Evolutionary conservation across 164 flowering plant genomes (phyloP), one percentile per base, ranked within the genome.

Genomic region (Magnolia officinalis): DNA sequence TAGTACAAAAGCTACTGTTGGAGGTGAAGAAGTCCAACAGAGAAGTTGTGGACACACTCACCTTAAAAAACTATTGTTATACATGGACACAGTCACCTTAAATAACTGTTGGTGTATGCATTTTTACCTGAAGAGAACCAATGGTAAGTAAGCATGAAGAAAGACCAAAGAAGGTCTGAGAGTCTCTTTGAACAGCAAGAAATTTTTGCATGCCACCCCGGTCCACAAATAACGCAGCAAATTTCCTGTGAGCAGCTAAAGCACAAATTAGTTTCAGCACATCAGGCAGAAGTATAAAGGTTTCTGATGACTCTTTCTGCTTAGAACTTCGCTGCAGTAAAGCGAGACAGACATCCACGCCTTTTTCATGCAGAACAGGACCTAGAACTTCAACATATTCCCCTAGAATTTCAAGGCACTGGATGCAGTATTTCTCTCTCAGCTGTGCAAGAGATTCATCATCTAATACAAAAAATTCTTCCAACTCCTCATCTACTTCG

Each of bases 301-400:
- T 77, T 73, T 88, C 84, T 19, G 89, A 81, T 50, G 80, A 74
- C 59, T 90, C 92, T 59, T 80, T 87, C 23, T 65, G 66, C 75
- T 83, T 87, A 59, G 87, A 87, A 82, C 83, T 81, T 51, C 85
- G 80, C 69, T 90, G 94, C 80, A 96, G 74, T 50, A 96, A 78
- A 61, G 91, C 90, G 80, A 94, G 90, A 79, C 96, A 96, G 37
- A 96, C 99, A 80, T 94, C 98, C 4, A 96, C 98, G 51, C 97
- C 99, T 82, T 92, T 96, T 78, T 96, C 98, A 81, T 91, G 98
- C 74, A 96, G 82, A 72, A 96, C 98, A 78, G 99, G 98, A 20
- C 98, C 99, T 72, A 96, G 90, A 83, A 92, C 99, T 83, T 93
- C 97, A 76, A 96, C 92, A 85, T 96, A 96, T 81, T 92, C 97